phyloP scores from a whole-genome alignment of 192 early-diverging fungal genomes.

The Entomortierella beljakovae region DNA sequence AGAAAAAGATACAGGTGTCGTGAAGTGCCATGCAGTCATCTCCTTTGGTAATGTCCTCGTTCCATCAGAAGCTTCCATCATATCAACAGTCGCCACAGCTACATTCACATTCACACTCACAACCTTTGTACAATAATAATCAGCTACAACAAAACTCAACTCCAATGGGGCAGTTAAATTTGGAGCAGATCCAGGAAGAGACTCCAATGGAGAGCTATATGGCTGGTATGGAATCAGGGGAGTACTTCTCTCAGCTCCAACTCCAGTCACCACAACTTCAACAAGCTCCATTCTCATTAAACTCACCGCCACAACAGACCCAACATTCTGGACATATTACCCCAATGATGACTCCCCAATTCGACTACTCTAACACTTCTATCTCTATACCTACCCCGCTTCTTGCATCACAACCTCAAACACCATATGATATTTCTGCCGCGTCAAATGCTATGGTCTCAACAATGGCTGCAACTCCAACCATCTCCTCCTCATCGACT shows the following conservation, averaged over 20 bases:
- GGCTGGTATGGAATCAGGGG: slow-evolving; percentile 48
- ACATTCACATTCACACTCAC: neutral
- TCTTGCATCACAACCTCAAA: slow-evolving; percentile 37
- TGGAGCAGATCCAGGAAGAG: slow-evolving; percentile 45
- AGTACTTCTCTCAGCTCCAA: slow-evolving; percentile 45
- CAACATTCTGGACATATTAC: slow-evolving; percentile 13
- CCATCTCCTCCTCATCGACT: slow-evolving; percentile 12
- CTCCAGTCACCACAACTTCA: slow-evolving; percentile 44
- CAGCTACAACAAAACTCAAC: slow-evolving; percentile 12
- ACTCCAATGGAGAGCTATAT: slow-evolving; percentile 44
- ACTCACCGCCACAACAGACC: slow-evolving; percentile 1
- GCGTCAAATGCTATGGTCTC: neutral
- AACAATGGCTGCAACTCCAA: slow-evolving; percentile 9
- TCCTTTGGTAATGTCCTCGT: slow-evolving; percentile 1
- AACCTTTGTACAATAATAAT: neutral
- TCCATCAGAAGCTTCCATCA: neutral
- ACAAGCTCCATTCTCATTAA: slow-evolving; percentile 10
- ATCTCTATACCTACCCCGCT: slow-evolving; percentile 33
- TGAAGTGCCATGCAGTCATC: slow-evolving; percentile 11
- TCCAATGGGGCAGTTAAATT: slow-evolving; percentile 47
- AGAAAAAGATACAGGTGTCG: neutral
- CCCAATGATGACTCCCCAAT: slow-evolving; percentile 32
- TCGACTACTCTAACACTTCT: slow-evolving; percentile 11
- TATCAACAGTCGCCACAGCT: neutral
- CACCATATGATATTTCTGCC: slow-evolving; percentile 29